Percentiles rank a stretch among this genome's conserved stretches.
Conservation (phyloP, 2,329 filamentous ascomycete genomes). For the Anisogramma anomala region DNA sequence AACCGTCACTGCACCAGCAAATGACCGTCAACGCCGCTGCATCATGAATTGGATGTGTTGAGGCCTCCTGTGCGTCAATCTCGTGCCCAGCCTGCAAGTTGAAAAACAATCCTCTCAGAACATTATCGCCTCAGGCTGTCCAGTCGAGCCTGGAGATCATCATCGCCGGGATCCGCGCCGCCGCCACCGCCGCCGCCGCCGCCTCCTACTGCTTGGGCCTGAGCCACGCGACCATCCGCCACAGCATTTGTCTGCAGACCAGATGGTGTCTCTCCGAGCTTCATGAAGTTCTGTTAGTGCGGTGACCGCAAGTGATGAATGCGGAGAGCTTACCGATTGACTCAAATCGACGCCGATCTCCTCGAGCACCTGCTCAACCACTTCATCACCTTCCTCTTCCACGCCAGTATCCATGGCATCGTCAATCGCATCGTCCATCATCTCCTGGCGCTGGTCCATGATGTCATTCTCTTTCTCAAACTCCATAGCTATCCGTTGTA, state of each 20-base stretch:
- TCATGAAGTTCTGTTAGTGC: slow-evolving; percentile 20
- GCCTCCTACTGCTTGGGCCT: slow-evolving; percentile 77
- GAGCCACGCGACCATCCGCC: slow-evolving; percentile 67
- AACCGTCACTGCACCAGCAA: too few relatives aligned
- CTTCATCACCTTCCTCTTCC: slow-evolving; percentile 92
- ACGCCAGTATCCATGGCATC: slow-evolving; percentile 84
- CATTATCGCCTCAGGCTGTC: slow-evolving; percentile 63
- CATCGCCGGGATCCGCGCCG: slow-evolving; percentile 53
- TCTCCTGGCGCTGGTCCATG: slow-evolving; percentile 97
- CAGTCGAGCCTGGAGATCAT: slow-evolving; percentile 86
- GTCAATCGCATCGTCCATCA: slow-evolving; percentile 99
- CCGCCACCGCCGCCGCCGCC: slow-evolving; percentile 51
- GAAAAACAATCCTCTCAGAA: not conserved
- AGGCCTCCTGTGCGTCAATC: not conserved
- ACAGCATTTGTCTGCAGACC: slow-evolving; percentile 65
- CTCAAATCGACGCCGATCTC: slow-evolving; percentile 93
- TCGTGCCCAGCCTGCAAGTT: too few relatives aligned
- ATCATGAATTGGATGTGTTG: not conserved
- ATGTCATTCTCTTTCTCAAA: slow-evolving; percentile 98
- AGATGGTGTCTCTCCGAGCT: slow-evolving; percentile 87
- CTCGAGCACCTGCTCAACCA: slow-evolving; percentile 91
- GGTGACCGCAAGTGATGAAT: not conserved
- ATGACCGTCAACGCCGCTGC: too few relatives aligned
- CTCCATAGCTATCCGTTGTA: slow-evolving; percentile 96
- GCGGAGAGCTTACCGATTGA: slow-evolving; percentile 56